phyloP scores from a whole-genome alignment of 495 filamentous ascomycete genomes.

The Penicilliopsis zonata region DNA sequence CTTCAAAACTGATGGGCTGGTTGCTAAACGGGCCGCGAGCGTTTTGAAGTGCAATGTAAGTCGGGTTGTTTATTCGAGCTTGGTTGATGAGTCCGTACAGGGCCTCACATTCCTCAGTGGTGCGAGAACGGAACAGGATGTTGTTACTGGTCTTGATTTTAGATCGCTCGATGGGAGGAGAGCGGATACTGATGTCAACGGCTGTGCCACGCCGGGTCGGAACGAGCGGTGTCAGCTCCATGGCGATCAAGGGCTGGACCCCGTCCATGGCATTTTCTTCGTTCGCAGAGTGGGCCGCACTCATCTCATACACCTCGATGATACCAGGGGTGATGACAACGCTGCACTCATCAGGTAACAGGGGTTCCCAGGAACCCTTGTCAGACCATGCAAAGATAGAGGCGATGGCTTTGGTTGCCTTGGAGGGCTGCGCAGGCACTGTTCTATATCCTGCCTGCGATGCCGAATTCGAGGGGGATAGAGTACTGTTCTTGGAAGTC shows the following conservation, averaged over 20 bases:
- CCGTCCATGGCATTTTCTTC: slow-evolving; percentile 18
- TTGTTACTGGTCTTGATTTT: slow-evolving; percentile 59
- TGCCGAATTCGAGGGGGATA: slow-evolving; percentile 65
- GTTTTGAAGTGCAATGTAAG: slow-evolving; percentile 73
- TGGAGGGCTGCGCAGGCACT: slow-evolving; percentile 41
- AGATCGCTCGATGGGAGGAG: slow-evolving; percentile 59
- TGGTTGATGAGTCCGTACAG: slow-evolving; percentile 77
- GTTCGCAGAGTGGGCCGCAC: slow-evolving; percentile 18
- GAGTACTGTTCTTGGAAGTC: slow-evolving; percentile 32
- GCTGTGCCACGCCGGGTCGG: slow-evolving; percentile 79
- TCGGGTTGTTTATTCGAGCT: slow-evolving; percentile 75
- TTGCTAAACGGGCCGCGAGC: slow-evolving; percentile 37
- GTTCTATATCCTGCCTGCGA: slow-evolving; percentile 53
- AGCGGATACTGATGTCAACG: slow-evolving; percentile 87
- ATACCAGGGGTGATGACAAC: slow-evolving; percentile 74
- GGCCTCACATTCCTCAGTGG: slow-evolving; percentile 60
- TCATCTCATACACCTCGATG: slow-evolving; percentile 70
- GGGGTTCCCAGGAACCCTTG: slow-evolving; percentile 66
- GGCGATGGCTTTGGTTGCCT: slow-evolving; percentile 56
- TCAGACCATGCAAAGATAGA: slow-evolving; percentile 79
- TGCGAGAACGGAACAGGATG: slow-evolving; percentile 79
- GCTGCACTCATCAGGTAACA: slow-evolving; percentile 63
- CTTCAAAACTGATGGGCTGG: slow-evolving; percentile 18
- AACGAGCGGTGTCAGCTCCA: slow-evolving; percentile 81
- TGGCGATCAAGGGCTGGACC: slow-evolving; percentile 54